phyloP scores from a whole-genome alignment of 768 basidiomycete genomes.

The Trametopsis cervina region DNA sequence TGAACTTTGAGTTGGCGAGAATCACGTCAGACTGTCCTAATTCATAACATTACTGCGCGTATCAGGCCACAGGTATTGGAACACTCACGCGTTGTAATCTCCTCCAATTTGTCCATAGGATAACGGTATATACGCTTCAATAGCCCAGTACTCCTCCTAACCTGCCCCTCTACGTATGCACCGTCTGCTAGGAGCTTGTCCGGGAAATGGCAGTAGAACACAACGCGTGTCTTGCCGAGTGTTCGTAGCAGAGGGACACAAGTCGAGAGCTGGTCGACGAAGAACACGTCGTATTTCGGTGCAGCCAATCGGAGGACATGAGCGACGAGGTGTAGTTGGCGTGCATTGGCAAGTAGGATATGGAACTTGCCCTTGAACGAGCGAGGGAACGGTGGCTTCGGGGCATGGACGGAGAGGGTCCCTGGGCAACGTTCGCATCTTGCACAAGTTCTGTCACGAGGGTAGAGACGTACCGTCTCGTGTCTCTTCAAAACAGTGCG shows the following conservation, averaged over 20 bases:
- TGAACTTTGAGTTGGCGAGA: constrained; percentile 89
- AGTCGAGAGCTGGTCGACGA: constrained; percentile 93
- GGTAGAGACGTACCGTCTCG: constrained; percentile 58
- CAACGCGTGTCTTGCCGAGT: constrained; percentile 66
- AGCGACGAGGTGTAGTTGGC: constrained; percentile 76
- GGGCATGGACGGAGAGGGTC: constrained; percentile 67
- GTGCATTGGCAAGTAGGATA: constrained; percentile 81
- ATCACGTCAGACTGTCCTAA: constrained; percentile 85
- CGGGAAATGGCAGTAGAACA: constrained; percentile 98
- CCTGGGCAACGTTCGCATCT: constrained; percentile 37
- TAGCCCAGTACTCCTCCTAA: constrained; percentile 34
- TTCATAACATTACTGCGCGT: neutral
- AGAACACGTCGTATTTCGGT: constrained; percentile 71
- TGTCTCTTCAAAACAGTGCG: constrained; percentile 92
- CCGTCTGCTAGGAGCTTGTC: constrained; percentile 86
- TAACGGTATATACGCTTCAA: constrained; percentile 75
- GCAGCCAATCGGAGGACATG: constrained; percentile 49
- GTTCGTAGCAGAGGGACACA: constrained; percentile 77
- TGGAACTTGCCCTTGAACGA: constrained; percentile 76
- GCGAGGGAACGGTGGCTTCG: constrained; percentile 74
- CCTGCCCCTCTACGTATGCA: constrained; percentile 48
- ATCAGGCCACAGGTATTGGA: neutral
- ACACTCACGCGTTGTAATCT: constrained; percentile 75
- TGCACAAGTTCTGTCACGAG: neutral
- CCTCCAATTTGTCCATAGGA: constrained; percentile 90